These are phyloP conservation scores for Clarireedia monteithiana DNA, from an alignment of 2,329 filamentous ascomycete genomes.

Conservation along the genomic window DNA sequence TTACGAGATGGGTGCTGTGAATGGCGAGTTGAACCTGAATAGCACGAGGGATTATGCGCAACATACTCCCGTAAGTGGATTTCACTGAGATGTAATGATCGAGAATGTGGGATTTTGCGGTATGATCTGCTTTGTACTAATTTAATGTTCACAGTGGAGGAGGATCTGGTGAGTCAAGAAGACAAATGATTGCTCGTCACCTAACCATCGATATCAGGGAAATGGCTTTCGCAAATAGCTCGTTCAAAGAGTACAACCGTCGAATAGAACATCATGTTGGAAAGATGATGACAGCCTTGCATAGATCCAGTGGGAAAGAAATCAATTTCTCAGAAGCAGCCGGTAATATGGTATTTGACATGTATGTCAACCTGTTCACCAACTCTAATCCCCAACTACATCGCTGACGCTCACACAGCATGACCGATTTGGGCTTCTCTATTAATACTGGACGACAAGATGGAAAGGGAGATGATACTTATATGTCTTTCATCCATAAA, in stretches of 20 bases:
- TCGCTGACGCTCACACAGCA: constrained; percentile 3
- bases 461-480: constrained; percentile 11
- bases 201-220: constrained; percentile 2
- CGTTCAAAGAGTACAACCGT: constrained; percentile 12
- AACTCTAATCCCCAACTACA: background rate
- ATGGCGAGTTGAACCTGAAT: constrained; percentile 12
- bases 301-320: constrained; percentile 1
- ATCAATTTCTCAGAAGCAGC: constrained; percentile 8
- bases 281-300: constrained; percentile 8
- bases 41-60: constrained; percentile 11
- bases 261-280: constrained; percentile 14
- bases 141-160: constrained; percentile 7
- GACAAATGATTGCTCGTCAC: background rate
- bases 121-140: background rate
- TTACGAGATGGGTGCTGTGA: constrained; percentile 12
- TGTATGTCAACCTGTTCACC: constrained; percentile 4
- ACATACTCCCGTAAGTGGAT: constrained; percentile 1
- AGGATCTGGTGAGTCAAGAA: constrained; percentile 9
- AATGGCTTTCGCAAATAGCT: constrained; percentile 10
- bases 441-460: constrained; percentile 13
- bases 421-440: constrained; percentile 14
- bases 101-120: too few relatives aligned
- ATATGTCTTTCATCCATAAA: constrained; percentile 15
- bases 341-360: constrained; percentile 13
- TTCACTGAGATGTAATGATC: background rate